Conservation (phyloP, 257 asterid genomes). For the Misopates orontium region DNA sequence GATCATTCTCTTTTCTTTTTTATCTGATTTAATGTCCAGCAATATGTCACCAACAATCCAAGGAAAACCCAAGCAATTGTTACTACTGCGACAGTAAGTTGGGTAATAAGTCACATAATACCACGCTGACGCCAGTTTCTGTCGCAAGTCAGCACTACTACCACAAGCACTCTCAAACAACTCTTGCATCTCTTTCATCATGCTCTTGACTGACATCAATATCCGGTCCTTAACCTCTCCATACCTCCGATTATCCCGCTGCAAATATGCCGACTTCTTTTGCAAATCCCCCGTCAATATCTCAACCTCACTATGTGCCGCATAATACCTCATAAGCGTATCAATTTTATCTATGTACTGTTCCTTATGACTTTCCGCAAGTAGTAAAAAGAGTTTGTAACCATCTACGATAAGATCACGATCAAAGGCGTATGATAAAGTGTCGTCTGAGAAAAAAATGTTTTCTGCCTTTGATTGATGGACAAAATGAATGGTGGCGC, state of each 20-base stretch:
- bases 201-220: slow-evolving; percentile 62
- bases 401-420: slow-evolving; percentile 65
- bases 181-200: slow-evolving; percentile 70
- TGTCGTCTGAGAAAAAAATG: slow-evolving; percentile 19
- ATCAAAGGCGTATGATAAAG: slow-evolving; percentile 53
- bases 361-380: slow-evolving; percentile 62
- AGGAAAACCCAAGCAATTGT: slow-evolving; percentile 78
- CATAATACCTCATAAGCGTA: slow-evolving; percentile 59
- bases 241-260: slow-evolving; percentile 73
- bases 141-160: slow-evolving; percentile 29
- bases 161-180: slow-evolving; percentile 54
- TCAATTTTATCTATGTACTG: slow-evolving; percentile 61
- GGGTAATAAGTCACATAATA: slow-evolving; percentile 75
- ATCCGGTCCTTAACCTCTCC: slow-evolving; percentile 83
- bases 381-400: slow-evolving; percentile 44
- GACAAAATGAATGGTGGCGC: slow-evolving; percentile 48
- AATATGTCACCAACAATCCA: slow-evolving; percentile 79
- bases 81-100: slow-evolving; percentile 41
- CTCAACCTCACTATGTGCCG: slow-evolving; percentile 77
- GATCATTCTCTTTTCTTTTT: slow-evolving; percentile 17
- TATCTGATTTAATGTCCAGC: slow-evolving; percentile 52
- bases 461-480: slow-evolving; percentile 29
- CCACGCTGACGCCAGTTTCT: slow-evolving; percentile 87
- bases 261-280: slow-evolving; percentile 60
- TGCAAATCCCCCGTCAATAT: slow-evolving; percentile 74